Evolutionary conservation across 495 filamentous ascomycete species (phyloP).

Genomic region (Haplographium delicatum): DNA sequence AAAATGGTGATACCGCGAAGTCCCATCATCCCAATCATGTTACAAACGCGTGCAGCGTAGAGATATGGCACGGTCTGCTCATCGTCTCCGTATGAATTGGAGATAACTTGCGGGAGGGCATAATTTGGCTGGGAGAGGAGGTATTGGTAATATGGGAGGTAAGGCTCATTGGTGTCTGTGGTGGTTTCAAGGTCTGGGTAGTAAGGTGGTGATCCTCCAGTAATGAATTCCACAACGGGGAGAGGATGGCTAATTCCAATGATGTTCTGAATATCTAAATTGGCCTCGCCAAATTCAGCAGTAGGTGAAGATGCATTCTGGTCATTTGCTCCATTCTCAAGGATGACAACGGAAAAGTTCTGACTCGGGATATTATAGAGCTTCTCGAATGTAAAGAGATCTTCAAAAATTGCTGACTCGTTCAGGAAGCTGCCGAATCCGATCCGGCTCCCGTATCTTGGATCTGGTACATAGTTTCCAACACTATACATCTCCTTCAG

Average conservation of each 20-base stretch:
- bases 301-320: conserved; percentile 41
- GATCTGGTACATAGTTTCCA: conserved; percentile 40
- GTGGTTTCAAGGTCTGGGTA: conserved; percentile 59
- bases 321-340: conserved; percentile 51
- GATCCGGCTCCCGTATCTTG: conserved; percentile 42
- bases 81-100: conserved; percentile 77
- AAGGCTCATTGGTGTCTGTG: conserved; percentile 56
- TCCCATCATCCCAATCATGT: conserved; percentile 64
- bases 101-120: conserved; percentile 67
- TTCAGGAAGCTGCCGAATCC: conserved; percentile 55
- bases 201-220: conserved; percentile 56
- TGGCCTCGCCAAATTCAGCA: conserved; percentile 54
- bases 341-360: conserved; percentile 52
- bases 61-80: conserved; percentile 66
- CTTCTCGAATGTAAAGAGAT: conserved; percentile 31
- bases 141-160: conserved; percentile 63
- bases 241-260: conserved; percentile 52
- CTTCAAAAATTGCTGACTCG: conserved; percentile 37
- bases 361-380: conserved; percentile 33
- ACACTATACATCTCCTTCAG: conserved; percentile 57
- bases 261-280: conserved; percentile 71
- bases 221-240: conserved; percentile 62
- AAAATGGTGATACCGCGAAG: conserved; percentile 70
- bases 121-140: conserved; percentile 41
- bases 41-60: conserved; percentile 67